Conservation (phyloP, 2,329 filamentous ascomycete species). For the Epichloe baconii region DNA sequence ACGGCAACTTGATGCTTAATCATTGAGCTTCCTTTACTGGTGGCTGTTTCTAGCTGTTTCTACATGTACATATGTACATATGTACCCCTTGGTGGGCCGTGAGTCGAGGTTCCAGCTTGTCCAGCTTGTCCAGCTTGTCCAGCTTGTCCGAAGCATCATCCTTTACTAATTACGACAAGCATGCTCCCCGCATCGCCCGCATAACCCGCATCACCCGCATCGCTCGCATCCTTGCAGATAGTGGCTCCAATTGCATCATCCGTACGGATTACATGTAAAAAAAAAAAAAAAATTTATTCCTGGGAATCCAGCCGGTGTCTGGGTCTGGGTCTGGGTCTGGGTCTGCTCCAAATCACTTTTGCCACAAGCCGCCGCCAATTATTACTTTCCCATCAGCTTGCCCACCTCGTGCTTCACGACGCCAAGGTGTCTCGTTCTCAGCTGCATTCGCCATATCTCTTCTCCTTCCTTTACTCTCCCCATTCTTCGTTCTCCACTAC, state of each 20-base stretch:
- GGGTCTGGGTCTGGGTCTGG: no score
- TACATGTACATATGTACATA: no score
- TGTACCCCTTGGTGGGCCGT: no score
- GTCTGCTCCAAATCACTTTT: not conserved
- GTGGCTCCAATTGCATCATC: no score
- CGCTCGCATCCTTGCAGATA: not conserved
- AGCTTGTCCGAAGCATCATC: no score
- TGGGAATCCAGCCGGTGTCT: no score
- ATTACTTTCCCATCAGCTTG: constrained; percentile 23
- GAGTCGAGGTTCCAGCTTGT: no score
- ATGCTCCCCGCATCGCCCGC: not conserved
- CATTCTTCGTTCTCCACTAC: constrained; percentile 19
- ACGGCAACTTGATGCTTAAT: not conserved
- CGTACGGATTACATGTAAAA: no score
- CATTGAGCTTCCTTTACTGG: not conserved
- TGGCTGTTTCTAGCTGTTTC: no score
- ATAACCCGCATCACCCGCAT: not conserved
- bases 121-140: no score
- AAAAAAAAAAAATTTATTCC: no score
- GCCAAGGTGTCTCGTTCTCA: constrained; percentile 26
- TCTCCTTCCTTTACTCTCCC: constrained; percentile 10
- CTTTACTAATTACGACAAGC: no score
- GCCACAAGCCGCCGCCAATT: not conserved
- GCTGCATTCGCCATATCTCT: constrained; percentile 10
- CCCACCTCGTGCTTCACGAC: constrained; percentile 29